Evolutionary conservation across 192 early-diverging fungal genomes (phyloP), one percentile per base, ranked within the genome.

Genomic region (Rhizoclosmatium globosum): DNA sequence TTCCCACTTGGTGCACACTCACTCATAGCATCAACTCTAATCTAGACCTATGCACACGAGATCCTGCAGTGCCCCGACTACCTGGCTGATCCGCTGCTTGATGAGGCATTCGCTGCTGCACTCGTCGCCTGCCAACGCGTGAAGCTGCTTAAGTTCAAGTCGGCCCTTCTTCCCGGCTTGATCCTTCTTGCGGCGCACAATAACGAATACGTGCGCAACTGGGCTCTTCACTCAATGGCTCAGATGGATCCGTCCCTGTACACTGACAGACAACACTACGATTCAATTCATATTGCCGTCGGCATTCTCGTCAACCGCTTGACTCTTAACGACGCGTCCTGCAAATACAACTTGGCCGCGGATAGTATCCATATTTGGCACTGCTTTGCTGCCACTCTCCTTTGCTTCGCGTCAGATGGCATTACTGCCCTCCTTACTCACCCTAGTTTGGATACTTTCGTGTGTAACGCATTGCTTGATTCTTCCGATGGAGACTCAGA

Each of bases 171-270:
- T 19, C 77, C 77, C 2, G 77, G 77, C 4, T 11, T 78, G 15
- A 39, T 78, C 11, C 9, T 78, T 45, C 77, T 78, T n/a, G 68
- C 67, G 1, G 42, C 56, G 4, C 65, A 78, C 46, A 59, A 57
- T 3, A 61, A 71, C 45, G 66, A 47, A 59, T 19, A 17, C 13
- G 56, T 71, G 7, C 21, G 77, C 48, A 60, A 58, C 31, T 78
- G 77, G 77, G 77, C 77, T 4, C 19, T 78, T 13, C 39, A 45
- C 19, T 58, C 66, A n/a, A n/a, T 78, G 53, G 67, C 41, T 9
- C 47, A 48, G 13, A 71, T 71, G 69, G 69, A 71, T 4, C 69
- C 69, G 7, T 48, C 69, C 4, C n/a, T 48, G 17, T 71, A 43
- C 44, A 71, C 69, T 2, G 23, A 23, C 0, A 4, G 48, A 7